phyloP scores from a whole-genome alignment of 2,329 filamentous ascomycete genomes.

The Diplodia mutila region DNA sequence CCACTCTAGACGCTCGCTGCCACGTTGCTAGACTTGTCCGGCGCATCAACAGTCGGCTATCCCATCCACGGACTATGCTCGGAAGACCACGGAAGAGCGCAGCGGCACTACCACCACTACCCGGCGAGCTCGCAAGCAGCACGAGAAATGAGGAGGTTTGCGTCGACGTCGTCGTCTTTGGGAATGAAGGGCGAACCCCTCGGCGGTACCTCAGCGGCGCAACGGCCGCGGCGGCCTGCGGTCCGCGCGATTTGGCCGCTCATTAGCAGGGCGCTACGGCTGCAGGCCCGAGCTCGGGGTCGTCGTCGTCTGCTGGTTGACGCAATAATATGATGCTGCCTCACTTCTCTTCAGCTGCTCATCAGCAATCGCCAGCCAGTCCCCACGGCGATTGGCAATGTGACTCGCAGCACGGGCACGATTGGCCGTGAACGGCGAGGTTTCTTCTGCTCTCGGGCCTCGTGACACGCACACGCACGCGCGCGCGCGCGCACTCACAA shows the following conservation, averaged over 20 bases:
- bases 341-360: background rate
- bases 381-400: background rate
- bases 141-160: background rate
- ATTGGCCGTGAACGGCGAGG: background rate
- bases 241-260: constrained; percentile 16
- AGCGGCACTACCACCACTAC: background rate
- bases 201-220: constrained; percentile 1
- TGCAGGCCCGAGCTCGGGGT: background rate
- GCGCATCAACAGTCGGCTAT: background rate
- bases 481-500: background rate
- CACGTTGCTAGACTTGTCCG: background rate
- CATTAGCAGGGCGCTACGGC: background rate
- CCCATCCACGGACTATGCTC: background rate
- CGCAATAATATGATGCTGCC: background rate
- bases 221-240: constrained; percentile 5
- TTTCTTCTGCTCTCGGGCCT: constrained; percentile 1
- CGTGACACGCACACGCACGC: background rate
- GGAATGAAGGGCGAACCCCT: background rate
- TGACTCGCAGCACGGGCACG: background rate
- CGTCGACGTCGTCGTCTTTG: background rate
- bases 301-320: too few relatives aligned
- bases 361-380: background rate
- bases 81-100: background rate
- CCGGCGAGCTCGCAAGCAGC: background rate
- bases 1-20: background rate